Evolutionary conservation across 2,329 filamentous ascomycete species (phyloP).

Genomic region (Stachybotrys chartarum): DNA sequence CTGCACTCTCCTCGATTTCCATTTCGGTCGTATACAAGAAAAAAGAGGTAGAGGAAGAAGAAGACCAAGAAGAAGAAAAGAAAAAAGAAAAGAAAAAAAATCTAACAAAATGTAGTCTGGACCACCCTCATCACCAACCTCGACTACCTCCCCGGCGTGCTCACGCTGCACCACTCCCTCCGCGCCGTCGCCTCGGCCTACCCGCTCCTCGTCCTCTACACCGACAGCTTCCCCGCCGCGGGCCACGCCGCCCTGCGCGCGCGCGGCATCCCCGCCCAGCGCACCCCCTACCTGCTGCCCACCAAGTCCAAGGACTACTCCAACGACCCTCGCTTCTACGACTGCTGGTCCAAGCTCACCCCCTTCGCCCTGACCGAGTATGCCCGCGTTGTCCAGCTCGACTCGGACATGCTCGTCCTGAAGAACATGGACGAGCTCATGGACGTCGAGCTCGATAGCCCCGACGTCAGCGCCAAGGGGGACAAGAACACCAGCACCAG

Average conservation of each 20-base stretch:
- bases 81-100: too few species aligned
- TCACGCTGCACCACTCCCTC: slow-evolving; percentile 75
- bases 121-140: slow-evolving; percentile 81
- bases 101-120: slow-evolving; percentile 56
- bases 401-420: slow-evolving; percentile 80
- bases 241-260: slow-evolving; percentile 63
- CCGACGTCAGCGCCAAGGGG: slow-evolving; percentile 12
- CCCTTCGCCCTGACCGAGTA: slow-evolving; percentile 73
- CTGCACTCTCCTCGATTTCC: too few species aligned
- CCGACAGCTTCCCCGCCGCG: slow-evolving; percentile 62
- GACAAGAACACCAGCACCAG: slow-evolving; percentile 32
- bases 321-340: slow-evolving; percentile 77
- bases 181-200: slow-evolving; percentile 59
- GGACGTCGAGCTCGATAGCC: slow-evolving; percentile 64
- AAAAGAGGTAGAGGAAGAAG: too few species aligned
- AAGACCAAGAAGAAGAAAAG: too few species aligned
- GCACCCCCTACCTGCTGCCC: slow-evolving; percentile 67
- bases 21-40: too few species aligned
- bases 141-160: slow-evolving; percentile 71
- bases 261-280: slow-evolving; percentile 62
- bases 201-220: slow-evolving; percentile 77
- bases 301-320: slow-evolving; percentile 58
- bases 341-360: slow-evolving; percentile 83
- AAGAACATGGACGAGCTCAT: slow-evolving; percentile 91
- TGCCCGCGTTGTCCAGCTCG: slow-evolving; percentile 72